Percentiles rank a stretch among this genome's conserved stretches.
phyloP scores from a whole-genome alignment of 306 rosid species.

The Ormosia emarginata region DNA sequence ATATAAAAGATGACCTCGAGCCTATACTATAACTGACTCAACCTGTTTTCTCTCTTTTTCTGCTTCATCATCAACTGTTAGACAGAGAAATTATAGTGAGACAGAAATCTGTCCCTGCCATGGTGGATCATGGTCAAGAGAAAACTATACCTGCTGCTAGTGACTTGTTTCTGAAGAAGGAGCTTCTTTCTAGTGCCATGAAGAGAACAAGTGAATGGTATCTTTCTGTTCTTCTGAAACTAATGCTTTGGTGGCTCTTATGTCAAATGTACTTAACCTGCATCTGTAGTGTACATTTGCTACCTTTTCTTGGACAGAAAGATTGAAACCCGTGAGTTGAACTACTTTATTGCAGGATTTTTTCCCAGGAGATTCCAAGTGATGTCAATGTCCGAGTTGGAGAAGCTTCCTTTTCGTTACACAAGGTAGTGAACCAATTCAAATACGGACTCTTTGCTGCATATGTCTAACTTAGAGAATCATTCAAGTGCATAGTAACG shows the following conservation, averaged over 20 bases:
- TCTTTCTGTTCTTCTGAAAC: constrained; percentile 6
- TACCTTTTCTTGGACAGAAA: background rate
- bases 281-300: constrained; percentile 12
- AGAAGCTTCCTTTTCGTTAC: constrained; percentile 76
- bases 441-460: constrained; percentile 2
- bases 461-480: background rate
- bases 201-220: constrained; percentile 97
- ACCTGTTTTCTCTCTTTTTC: constrained; percentile 16
- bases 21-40: constrained; percentile 22
- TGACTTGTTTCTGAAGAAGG: constrained; percentile 66
- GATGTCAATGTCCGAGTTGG: constrained; percentile 74
- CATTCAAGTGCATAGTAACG: background rate
- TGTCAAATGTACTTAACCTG: background rate
- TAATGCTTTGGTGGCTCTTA: background rate
- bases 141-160: constrained; percentile 33
- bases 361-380: constrained; percentile 95
- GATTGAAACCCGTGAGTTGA: constrained; percentile 6
- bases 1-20: constrained; percentile 31
- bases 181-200: constrained; percentile 79
- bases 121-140: constrained; percentile 56
- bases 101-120: constrained; percentile 37
- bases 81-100: constrained; percentile 36
- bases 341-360: constrained; percentile 65
- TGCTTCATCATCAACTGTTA: constrained; percentile 25
- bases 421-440: constrained; percentile 59